Percentiles rank a stretch among this genome's conserved stretches.
These are phyloP conservation scores for Fusarium torreyae DNA, from an alignment of 2,329 filamentous ascomycete genomes.

Conservation along the genomic window DNA sequence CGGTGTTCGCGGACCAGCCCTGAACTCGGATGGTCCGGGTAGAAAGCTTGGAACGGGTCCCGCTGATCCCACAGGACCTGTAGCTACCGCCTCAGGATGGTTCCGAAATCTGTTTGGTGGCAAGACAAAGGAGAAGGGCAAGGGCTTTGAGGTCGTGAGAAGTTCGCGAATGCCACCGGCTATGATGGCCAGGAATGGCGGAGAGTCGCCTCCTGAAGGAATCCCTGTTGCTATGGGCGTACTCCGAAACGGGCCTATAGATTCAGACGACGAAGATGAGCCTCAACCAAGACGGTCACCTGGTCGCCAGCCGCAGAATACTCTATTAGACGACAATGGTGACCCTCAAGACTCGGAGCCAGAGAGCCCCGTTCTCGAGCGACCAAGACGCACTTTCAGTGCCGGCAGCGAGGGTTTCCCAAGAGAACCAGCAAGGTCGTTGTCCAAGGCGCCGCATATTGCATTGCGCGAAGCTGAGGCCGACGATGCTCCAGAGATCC, in stretches of 20 bases:
- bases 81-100: slow-evolving; percentile 92
- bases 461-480: slow-evolving; percentile 49
- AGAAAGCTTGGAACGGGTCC: slow-evolving; percentile 93
- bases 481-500: slow-evolving; percentile 69
- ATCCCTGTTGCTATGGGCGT: slow-evolving; percentile 76
- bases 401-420: slow-evolving; percentile 60
- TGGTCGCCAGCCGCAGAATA: slow-evolving; percentile 50
- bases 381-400: slow-evolving; percentile 50
- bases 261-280: slow-evolving; percentile 72
- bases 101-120: slow-evolving; percentile 83
- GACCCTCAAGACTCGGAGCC: slow-evolving; percentile 63
- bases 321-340: slow-evolving; percentile 63
- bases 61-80: slow-evolving; percentile 92
- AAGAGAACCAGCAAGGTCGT: slow-evolving; percentile 40
- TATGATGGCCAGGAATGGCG: slow-evolving; percentile 71
- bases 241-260: slow-evolving; percentile 72
- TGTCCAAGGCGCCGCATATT: slow-evolving; percentile 42
- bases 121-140: slow-evolving; percentile 93
- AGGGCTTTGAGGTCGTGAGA: slow-evolving; percentile 96
- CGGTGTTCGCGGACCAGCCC: slow-evolving; percentile 87
- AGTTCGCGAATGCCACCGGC: slow-evolving; percentile 88
- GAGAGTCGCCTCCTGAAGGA: slow-evolving; percentile 77
- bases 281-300: slow-evolving; percentile 47
- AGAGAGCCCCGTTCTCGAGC: slow-evolving; percentile 53
- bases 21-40: slow-evolving; percentile 85